Evolutionary conservation across 1,284 basidiomycete species (phyloP), one percentile per base, ranked within the genome.

Genomic region (Vanrija pseudolonga): DNA sequence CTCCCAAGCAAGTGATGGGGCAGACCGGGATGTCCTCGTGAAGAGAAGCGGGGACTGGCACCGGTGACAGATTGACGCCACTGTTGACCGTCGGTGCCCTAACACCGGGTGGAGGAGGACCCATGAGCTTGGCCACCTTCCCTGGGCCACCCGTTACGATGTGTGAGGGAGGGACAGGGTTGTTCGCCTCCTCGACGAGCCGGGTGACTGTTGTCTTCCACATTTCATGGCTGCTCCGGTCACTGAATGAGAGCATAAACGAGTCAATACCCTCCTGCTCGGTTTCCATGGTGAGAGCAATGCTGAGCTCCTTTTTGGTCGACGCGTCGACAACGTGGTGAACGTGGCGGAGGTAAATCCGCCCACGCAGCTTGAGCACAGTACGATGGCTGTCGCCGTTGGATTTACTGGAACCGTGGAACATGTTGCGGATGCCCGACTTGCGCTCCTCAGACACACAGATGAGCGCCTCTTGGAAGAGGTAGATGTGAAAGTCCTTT

Each of bases 391-490:
- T 15, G 9, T 26, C 39, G 7, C n/a, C 26, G 9, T n/a, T 11
- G 28, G 12, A 14, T 18, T 50, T 42, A 17, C 39, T 49, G 4
- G 32, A 32, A 4, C 32, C 32, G 14, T 32, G 32, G 49, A 76
- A 68, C 11, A 71, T 60, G 37, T 55, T 55, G 11, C 67, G 59
- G 8, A 65, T 81, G 20, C 87, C 62, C 11, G 60, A 85, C 92
- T 78, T 87, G 88, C 47, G 46, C 77, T 97, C 94, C 72, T 98
- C 95, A 20, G 89, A 84, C 15, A 98, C 90, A 73, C 94, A 98
- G 57, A 98, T 91, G 57, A 98, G 87, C 11, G 95, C 95, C 70
- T 97, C 90, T 67, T 88, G 86, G 83, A 97, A 98, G 40, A 98
- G 83, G 76, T 98, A 97, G 55, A 97, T 90, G 70, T 87, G 90